A percentile compares a stretch with the other conserved stretches of the same genome.
These are phyloP conservation scores for Rhinocladiella mackenziei DNA, from an alignment of 2,329 filamentous ascomycete species.

Conservation along the genomic window DNA sequence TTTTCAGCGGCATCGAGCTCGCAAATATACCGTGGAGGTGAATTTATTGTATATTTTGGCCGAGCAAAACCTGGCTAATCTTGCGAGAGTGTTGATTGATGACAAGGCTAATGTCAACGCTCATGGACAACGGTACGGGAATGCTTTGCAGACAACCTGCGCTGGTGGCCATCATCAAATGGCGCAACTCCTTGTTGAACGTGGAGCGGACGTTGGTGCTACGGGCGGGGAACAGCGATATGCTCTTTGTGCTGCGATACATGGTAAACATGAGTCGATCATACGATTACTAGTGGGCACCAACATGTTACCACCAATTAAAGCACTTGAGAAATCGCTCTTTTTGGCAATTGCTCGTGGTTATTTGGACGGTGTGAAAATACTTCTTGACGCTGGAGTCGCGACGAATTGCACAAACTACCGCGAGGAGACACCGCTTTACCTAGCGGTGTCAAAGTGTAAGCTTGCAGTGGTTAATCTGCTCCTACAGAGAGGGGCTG, in stretches of 20 bases:
- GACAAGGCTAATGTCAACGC: not conserved
- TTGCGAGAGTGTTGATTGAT: not conserved
- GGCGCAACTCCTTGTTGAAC: conserved; percentile 26
- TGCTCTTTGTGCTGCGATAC: not conserved
- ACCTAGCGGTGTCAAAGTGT: not conserved
- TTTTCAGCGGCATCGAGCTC: not conserved
- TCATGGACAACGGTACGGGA: not conserved
- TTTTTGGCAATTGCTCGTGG: not conserved
- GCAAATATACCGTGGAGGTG: not conserved
- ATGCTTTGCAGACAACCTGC: conserved; percentile 26
- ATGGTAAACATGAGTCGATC: not conserved
- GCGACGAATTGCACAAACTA: not conserved
- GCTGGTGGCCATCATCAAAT: conserved; percentile 21
- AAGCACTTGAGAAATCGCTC: not conserved
- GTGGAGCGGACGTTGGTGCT: not conserved
- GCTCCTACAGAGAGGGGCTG: conserved; percentile 19
- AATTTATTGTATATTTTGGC: not conserved
- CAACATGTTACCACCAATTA: not conserved
- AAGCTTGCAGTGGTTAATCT: not conserved
- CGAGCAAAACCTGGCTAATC: not conserved
- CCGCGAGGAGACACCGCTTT: not conserved
- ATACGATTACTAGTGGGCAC: not conserved
- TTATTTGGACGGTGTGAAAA: not conserved
- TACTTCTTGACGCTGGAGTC: not conserved
- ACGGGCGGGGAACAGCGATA: not conserved